Conservation (phyloP, 768 basidiomycete species). For the Solioccasus polychromus region DNA sequence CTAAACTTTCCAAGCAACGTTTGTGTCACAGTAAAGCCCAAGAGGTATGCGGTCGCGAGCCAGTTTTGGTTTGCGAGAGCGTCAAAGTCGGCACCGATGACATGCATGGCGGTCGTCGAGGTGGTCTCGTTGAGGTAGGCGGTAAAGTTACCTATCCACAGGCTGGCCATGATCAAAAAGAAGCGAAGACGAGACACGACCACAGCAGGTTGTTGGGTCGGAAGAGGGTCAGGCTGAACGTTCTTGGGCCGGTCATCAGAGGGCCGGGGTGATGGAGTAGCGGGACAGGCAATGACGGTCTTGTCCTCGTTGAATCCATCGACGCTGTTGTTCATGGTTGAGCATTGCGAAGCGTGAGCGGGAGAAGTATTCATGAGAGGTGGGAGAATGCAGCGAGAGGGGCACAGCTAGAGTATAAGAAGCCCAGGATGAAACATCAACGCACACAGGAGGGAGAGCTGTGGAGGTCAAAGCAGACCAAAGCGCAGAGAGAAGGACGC, state of each 20-base stretch:
- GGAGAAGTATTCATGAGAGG: slow-evolving; percentile 28
- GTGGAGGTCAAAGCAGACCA: slow-evolving; percentile 10
- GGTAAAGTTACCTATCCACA: slow-evolving; percentile 36
- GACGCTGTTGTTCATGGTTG: slow-evolving; percentile 29
- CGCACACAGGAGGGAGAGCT: slow-evolving; percentile 5
- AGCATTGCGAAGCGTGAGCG: slow-evolving; percentile 30
- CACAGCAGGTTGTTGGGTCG: slow-evolving; percentile 25
- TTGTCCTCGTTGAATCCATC: slow-evolving; percentile 27
- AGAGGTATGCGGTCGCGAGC: slow-evolving; percentile 33
- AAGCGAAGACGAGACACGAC: slow-evolving; percentile 26
- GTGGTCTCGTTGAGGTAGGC: slow-evolving; percentile 37
- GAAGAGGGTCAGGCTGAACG: neutral
- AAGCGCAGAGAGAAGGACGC: slow-evolving; percentile 7
- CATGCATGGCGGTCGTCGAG: slow-evolving; percentile 35
- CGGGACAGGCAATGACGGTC: slow-evolving; percentile 4
- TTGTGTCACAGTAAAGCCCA: slow-evolving; percentile 37
- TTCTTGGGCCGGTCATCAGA: neutral
- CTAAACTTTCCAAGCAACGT: slow-evolving; percentile 34
- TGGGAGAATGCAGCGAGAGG: slow-evolving; percentile 1
- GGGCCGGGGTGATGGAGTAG: neutral
- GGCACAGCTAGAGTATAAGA: slow-evolving; percentile 17
- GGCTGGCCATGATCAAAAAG: slow-evolving; percentile 33
- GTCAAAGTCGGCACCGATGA: slow-evolving; percentile 30
- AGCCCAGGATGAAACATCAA: slow-evolving; percentile 12
- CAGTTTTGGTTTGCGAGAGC: slow-evolving; percentile 34